Base-by-base conservation (phyloP, 2,329 filamentous ascomycete genomes). In the Calonectria fujianensis region DNA sequence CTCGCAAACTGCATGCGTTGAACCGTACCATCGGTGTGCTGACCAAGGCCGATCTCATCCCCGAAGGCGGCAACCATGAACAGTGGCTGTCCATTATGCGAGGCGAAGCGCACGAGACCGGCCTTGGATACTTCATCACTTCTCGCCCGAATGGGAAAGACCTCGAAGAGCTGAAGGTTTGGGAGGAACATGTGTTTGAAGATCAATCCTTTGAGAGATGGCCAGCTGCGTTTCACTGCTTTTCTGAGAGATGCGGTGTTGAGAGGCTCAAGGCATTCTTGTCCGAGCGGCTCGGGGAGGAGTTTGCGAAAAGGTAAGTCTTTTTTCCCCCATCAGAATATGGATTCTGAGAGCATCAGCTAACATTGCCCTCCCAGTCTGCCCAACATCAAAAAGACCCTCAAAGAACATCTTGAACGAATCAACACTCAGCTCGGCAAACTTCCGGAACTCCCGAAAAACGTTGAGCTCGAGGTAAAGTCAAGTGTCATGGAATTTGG, bases 31-130 rank as follows among this genome's bases (percentile, higher is more conserved):
- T 94, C 69, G 95, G 95, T 0, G 94, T 98, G 0, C 88, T 98
- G 20, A 98, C 96, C 0, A 98, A 98, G 80, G 95, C 96, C 0
- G 96, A 98, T 75, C 89, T 94, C 0, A 85, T 96, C 0, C 89
- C 91, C 0, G 82, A 85, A 0, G 88, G 88, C 0, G 86, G 91
- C 0, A 85, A 87, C 0, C 81, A 85, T 35, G 78, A 84, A 0
- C 91, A 93, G 71, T 95, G 94, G 90, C 82, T 91, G 0, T 85
- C 89, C 0, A 93, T 96, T 70, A 87, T 98, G 6, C 86, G 87
- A 0, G 91, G 92, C 0, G 82, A 90, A 2, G 89, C 90, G 2
- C 95, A 94, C 74, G 81, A 82, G 0, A 90, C 96, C 0, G 93
- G 92, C 0, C 88, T 94, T n/a, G 94, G 94, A 0, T 98, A 96